These are phyloP conservation scores for Chaetomidium leptoderma DNA, from an alignment of 495 filamentous ascomycete species.

Conservation along the genomic window DNA sequence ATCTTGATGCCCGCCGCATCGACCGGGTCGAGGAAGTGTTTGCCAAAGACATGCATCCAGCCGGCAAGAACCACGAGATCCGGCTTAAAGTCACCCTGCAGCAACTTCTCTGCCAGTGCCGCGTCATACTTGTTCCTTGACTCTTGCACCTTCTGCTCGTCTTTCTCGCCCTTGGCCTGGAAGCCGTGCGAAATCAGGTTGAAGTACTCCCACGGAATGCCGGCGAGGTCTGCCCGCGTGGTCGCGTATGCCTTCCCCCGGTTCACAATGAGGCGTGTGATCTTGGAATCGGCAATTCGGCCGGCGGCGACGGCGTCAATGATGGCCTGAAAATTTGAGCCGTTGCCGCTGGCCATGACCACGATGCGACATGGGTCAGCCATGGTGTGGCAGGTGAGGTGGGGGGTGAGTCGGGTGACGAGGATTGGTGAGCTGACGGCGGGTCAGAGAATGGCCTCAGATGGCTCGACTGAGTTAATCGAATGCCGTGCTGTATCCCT, in stretches of 20 bases:
- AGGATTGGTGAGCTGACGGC: neutral
- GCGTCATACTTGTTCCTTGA: constrained; percentile 72
- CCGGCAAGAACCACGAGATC: constrained; percentile 66
- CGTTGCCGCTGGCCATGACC: constrained; percentile 61
- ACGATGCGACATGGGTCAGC: constrained; percentile 35
- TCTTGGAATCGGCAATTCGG: constrained; percentile 55
- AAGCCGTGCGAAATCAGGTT: constrained; percentile 68
- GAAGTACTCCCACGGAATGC: constrained; percentile 80
- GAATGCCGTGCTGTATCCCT: neutral
- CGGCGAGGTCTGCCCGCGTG: constrained; percentile 61
- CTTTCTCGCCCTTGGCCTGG: constrained; percentile 48
- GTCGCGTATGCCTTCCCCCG: constrained; percentile 75
- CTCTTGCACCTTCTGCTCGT: constrained; percentile 51
- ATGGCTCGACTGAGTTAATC: neutral
- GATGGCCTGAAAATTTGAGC: constrained; percentile 85
- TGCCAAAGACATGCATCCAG: constrained; percentile 61
- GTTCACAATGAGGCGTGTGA: constrained; percentile 80
- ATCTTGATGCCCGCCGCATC: constrained; percentile 56
- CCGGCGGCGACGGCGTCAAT: constrained; percentile 64
- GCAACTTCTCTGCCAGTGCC: constrained; percentile 67
- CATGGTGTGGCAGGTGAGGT: constrained; percentile 14
- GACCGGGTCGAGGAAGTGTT: constrained; percentile 58
- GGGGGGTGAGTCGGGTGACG: neutral
- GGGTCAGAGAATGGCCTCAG: neutral
- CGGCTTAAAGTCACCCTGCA: constrained; percentile 53